Evolutionary conservation across 352 stramenopile genomes (phyloP).

Genomic region (Phytophthora uliginosa): DNA sequence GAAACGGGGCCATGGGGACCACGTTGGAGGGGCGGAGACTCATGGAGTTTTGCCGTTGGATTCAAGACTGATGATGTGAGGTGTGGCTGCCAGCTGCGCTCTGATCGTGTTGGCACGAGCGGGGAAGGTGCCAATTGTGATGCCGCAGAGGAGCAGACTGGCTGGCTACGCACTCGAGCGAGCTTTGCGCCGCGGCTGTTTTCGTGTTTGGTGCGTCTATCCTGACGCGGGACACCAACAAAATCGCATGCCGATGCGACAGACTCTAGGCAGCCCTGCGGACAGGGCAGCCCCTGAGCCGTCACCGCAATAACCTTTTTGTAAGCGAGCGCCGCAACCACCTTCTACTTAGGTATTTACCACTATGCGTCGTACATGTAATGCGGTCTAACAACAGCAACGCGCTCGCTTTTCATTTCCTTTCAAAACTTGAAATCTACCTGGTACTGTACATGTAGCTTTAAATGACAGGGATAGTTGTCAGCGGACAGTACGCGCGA

Average conservation of each 20-base stretch:
- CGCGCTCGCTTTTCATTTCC: not conserved
- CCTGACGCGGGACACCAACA: not conserved
- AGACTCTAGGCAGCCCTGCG: not conserved
- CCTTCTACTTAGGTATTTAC: not conserved
- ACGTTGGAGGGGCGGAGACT: not conserved
- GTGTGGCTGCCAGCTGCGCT: not conserved
- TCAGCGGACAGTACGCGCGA: not conserved
- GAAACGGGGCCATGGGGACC: not conserved
- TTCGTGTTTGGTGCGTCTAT: conserved; percentile 1
- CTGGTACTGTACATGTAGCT: not conserved
- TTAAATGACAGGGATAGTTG: not conserved
- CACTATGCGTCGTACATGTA: not conserved
- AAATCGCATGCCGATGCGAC: not conserved
- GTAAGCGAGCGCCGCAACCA: not conserved
- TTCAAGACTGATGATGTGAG: not conserved
- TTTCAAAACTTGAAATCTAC: not conserved
- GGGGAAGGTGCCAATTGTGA: conserved; percentile 1
- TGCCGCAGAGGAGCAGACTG: not conserved
- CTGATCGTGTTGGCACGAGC: not conserved
- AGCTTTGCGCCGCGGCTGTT: conserved; percentile 1
- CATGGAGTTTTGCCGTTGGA: conserved; percentile 1
- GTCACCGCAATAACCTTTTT: not conserved
- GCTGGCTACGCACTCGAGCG: not conserved
- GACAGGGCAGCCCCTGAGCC: not conserved
- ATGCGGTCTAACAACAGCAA: not conserved